phyloP scores from a whole-genome alignment of 257 asterid genomes.

The Galeopsis tetrahit region DNA sequence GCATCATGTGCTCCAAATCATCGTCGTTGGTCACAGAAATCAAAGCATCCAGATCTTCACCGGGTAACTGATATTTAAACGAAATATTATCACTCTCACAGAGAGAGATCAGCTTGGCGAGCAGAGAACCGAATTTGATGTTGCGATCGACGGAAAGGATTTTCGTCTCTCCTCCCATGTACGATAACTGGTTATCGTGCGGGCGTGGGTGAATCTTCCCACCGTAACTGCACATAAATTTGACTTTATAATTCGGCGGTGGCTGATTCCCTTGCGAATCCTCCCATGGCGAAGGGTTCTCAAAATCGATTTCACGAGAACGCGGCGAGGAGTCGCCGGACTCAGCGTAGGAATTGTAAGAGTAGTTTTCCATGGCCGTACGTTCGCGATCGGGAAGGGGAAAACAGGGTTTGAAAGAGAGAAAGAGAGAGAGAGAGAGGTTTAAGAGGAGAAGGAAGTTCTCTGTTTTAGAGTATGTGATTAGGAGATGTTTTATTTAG shows the following conservation, averaged over 20 bases:
- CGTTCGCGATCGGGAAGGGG: background rate
- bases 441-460: background rate
- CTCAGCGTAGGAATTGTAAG: slow-evolving; percentile 75
- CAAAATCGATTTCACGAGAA: slow-evolving; percentile 86
- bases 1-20: slow-evolving; percentile 95
- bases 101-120: slow-evolving; percentile 62
- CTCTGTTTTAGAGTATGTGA: background rate
- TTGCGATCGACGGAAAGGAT: slow-evolving; percentile 83
- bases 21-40: slow-evolving; percentile 94
- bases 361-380: slow-evolving; percentile 71
- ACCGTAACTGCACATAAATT: slow-evolving; percentile 95
- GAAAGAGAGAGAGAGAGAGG: background rate
- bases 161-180: slow-evolving; percentile 93
- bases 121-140: slow-evolving; percentile 52
- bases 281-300: slow-evolving; percentile 82
- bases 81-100: slow-evolving; percentile 65
- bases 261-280: slow-evolving; percentile 61
- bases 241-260: slow-evolving; percentile 57
- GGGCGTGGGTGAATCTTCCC: slow-evolving; percentile 96
- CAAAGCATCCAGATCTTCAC: slow-evolving; percentile 94
- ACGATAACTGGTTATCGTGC: slow-evolving; percentile 81
- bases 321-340: slow-evolving; percentile 96
- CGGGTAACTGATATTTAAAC: slow-evolving; percentile 91
- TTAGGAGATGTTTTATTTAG: slow-evolving; percentile 20
- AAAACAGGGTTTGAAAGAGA: background rate